A percentile compares a stretch with the other conserved stretches of the same genome.
Conservation (phyloP, 2,329 filamentous ascomycete genomes). For the Epichloe elymi region DNA sequence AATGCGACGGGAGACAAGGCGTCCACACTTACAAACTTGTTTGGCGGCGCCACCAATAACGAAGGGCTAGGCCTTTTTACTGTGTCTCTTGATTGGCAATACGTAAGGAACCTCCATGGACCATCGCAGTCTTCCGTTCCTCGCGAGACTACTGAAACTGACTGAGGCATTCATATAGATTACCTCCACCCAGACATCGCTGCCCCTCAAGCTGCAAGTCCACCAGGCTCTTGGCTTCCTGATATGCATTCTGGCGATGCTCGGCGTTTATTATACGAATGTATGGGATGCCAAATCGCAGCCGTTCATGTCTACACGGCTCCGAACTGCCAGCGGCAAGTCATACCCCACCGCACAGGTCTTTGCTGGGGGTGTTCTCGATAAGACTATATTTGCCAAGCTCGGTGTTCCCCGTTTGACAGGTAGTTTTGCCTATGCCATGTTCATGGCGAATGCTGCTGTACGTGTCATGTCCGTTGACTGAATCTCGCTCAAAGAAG, state of each 20-base stretch:
- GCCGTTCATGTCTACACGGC: slow-evolving; percentile 20
- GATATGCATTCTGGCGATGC: slow-evolving; percentile 21
- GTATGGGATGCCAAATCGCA: slow-evolving; percentile 21
- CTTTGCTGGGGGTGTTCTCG: slow-evolving; percentile 27
- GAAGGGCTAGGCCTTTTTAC: slow-evolving; percentile 27
- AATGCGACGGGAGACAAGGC: slow-evolving; percentile 6
- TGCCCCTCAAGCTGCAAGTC: slow-evolving; percentile 23
- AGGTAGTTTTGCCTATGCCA: slow-evolving; percentile 36
- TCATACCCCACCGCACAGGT: slow-evolving; percentile 27
- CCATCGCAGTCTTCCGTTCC: neutral
- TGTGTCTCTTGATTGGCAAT: slow-evolving; percentile 31
- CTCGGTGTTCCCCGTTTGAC: slow-evolving; percentile 34
- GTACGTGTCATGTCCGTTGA: slow-evolving; percentile 20
- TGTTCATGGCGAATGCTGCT: slow-evolving; percentile 45
- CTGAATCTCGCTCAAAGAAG: neutral
- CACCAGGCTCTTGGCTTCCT: slow-evolving; percentile 25
- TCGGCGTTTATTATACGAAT: slow-evolving; percentile 27
- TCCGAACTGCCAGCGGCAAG: slow-evolving; percentile 26
- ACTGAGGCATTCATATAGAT: neutral
- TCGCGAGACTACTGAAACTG: neutral
- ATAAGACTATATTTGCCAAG: slow-evolving; percentile 25
- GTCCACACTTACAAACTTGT: slow-evolving; percentile 7
- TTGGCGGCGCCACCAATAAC: slow-evolving; percentile 28
- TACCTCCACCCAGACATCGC: slow-evolving; percentile 9
- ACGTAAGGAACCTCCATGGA: slow-evolving; percentile 11